Evolutionary conservation across 2,329 filamentous ascomycete species (phyloP), one percentile per base, ranked within the genome.

Genomic region (Akanthomyces uredinophilus): DNA sequence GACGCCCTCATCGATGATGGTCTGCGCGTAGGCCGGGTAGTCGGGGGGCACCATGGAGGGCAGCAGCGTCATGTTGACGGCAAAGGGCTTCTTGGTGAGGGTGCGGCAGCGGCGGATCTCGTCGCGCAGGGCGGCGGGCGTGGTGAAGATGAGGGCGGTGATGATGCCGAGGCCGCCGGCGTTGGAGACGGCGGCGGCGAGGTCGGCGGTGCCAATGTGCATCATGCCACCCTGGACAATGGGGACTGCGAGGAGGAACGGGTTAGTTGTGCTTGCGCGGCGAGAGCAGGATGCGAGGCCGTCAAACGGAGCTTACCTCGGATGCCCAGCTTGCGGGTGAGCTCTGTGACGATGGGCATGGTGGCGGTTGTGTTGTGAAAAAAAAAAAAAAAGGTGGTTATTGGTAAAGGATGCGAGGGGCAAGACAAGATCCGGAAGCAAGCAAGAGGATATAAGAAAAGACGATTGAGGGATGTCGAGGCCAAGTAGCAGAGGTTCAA

Each of bases 51-150:
- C 88, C 69, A 98, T 84, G 61, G 93, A 85, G 32, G 95, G 95
- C 51, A 98, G 88, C 65, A 98, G 88, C 10, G 95, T 99, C 68
- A 98, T 85, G 79, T 99, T 99, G 70, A 98, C 94, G 71, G 84
- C 95, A 75, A 99, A 98, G 20, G 91, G 91, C 66, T 86, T 83
- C 65, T 81, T 80, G 62, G 91, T 95, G 80, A 98, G 86, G 66
- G 82, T 85, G 68, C 87, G 89, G 82, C 91, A 96, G 78, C 86
- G 88, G 66, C 85, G 88, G 77, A 99, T 99, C 80, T 99, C 95
- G 72, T 91, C 90, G 75, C 94, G 92, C 62, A 99, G 87, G 73
- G 91, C 92, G 75, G 92, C 91, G 53, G 95, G 94, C 18, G 90
- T 89, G 39, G 95, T 91, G 84, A 96, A 96, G 60, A 96, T 98